Base-by-base conservation (phyloP, 1,139 yeast species). In the Scheffersomyces titani region DNA sequence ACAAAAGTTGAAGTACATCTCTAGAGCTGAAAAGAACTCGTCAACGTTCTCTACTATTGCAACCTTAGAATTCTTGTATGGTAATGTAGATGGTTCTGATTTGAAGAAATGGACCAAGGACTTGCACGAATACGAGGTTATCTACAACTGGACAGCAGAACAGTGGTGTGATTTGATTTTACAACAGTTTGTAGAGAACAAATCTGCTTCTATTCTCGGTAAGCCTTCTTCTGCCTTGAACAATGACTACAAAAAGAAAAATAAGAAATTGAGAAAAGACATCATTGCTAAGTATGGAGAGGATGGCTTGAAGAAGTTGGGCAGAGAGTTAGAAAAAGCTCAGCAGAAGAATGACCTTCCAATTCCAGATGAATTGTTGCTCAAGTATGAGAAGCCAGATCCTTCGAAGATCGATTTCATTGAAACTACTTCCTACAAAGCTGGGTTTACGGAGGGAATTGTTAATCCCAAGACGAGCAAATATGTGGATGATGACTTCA, bases 61-160 rank as follows among this genome's bases (percentile, higher is more conserved):
- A 6, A 89, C 92, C 52, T 79, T 82, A 47, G 96, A 91, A 65
- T 93, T 92, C 68, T 70, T 92, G 16, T 96, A 94, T 66, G 97
- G 97, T 52, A 76, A 84, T 40, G 70, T 70, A 3, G 84, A 85
- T 56, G 92, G 90, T 0, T 71, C 83, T 18, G 87, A 86, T 56
- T 74, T 94, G 59, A 71, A 75, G 3, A 71, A 74, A 21, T 84
- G 89, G 81, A 66, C 86, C 44, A 80, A 82, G 57, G 80, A 82
- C 55, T 74, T 90, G 54, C 67, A 72, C 11, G 96, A 88, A 58
- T 91, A 82, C 70, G 90, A 89, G 22, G 71, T 63, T 0, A 76
- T 94, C 52, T 61, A 75, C 11, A 58, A 66, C 0, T 94, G 98
- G 98, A 64, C 83, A 9, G 67, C 80, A 3, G 79, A 81, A 7